Conservation (phyloP, 345 rosid genomes). For the Viola odorata region DNA sequence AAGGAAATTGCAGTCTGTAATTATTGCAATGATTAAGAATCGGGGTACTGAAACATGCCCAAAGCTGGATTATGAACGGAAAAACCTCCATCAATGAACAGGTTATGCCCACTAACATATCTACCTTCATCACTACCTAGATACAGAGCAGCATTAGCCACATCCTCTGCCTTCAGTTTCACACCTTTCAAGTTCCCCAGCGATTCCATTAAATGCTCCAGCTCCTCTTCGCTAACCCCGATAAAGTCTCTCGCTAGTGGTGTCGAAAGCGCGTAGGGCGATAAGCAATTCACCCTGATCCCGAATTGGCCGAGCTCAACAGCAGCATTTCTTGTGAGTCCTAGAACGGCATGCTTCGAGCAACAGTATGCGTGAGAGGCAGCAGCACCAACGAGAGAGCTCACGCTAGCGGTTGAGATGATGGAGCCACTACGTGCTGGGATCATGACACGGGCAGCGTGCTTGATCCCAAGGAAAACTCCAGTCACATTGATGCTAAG, state of each 20-base stretch:
- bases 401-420: slow-evolving; percentile 14
- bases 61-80: slow-evolving; percentile 33
- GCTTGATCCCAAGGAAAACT: slow-evolving; percentile 30
- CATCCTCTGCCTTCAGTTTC: slow-evolving; percentile 37
- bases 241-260: slow-evolving; percentile 33
- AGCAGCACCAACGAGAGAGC: slow-evolving; percentile 11
- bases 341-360: slow-evolving; percentile 46
- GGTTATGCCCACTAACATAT: slow-evolving; percentile 47
- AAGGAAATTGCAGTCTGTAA: no score
- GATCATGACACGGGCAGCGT: slow-evolving; percentile 38
- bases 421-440: slow-evolving; percentile 13
- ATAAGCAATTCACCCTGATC: slow-evolving; percentile 43
- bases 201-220: slow-evolving; percentile 22
- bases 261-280: slow-evolving; percentile 38
- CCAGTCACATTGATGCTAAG: slow-evolving; percentile 19
- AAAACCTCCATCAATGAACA: slow-evolving; percentile 46
- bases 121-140: slow-evolving; percentile 47
- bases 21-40: not conserved
- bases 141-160: slow-evolving; percentile 45
- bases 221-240: slow-evolving; percentile 19
- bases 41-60: slow-evolving; percentile 27
- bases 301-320: slow-evolving; percentile 50
- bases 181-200: slow-evolving; percentile 36
- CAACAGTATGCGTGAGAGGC: slow-evolving; percentile 37
- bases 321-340: slow-evolving; percentile 42